Conservation (phyloP, 192 early-diverging fungal species). For the Glomus cerebriforme region DNA sequence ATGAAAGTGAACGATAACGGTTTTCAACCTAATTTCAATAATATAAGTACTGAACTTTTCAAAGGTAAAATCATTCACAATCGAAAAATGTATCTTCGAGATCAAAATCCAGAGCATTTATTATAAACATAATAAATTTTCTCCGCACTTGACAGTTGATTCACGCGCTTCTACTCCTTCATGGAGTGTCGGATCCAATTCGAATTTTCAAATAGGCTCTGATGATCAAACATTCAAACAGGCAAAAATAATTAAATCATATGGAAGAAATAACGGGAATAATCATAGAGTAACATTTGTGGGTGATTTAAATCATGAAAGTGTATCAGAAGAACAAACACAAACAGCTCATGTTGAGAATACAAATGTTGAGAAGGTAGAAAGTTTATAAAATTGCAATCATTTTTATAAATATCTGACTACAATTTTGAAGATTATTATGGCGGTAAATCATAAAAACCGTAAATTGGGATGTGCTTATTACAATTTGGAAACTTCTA, state of each 20-base stretch:
- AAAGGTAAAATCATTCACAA: background rate
- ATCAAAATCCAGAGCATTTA: background rate
- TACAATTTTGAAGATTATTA: slow-evolving; percentile 33
- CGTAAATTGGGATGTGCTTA: slow-evolving; percentile 43
- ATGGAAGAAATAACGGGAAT: background rate
- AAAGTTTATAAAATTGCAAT: background rate
- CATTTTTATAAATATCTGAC: background rate
- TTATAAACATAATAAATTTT: background rate
- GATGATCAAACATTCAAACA: background rate
- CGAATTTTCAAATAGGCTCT: background rate
- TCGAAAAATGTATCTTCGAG: background rate
- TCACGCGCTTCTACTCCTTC: background rate
- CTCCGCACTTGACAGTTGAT: background rate
- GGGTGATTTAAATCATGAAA: too few relatives aligned
- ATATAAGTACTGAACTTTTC: background rate
- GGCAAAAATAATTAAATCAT: background rate
- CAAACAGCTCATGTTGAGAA: background rate
- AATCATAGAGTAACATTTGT: background rate
- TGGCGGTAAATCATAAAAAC: slow-evolving; percentile 39
- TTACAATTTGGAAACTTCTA: slow-evolving; percentile 33
- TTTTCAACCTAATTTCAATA: background rate
- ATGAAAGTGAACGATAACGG: background rate
- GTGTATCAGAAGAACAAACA: background rate
- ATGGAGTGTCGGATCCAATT: background rate
- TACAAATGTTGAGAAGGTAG: background rate